Percentiles rank a stretch among this genome's conserved stretches.
Evolutionary conservation across 2,329 filamentous ascomycete species (phyloP).

Genomic region (Colletotrichum australisinense): DNA sequence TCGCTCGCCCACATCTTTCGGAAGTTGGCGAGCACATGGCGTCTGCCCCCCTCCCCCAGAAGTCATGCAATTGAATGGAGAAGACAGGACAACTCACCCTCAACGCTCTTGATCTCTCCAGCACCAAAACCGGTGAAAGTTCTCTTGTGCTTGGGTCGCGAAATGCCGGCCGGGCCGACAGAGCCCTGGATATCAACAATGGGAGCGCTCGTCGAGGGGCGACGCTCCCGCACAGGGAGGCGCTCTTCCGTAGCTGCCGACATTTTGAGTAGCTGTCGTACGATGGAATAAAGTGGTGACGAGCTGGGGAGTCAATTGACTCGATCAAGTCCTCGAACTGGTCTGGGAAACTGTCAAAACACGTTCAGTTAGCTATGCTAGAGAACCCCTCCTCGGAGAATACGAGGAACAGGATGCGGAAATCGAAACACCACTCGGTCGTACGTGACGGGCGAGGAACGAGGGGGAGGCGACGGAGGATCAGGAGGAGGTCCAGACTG

Average conservation of each 20-base stretch:
- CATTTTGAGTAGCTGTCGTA: conserved; percentile 42
- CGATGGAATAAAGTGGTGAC: background rate
- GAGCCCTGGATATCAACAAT: conserved; percentile 88
- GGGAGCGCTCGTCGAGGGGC: conserved; percentile 83
- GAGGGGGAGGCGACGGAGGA: background rate
- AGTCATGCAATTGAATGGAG: conserved; percentile 6
- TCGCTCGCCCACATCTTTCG: background rate
- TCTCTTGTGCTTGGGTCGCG: conserved; percentile 93
- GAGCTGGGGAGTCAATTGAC: conserved; percentile 11
- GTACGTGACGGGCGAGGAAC: background rate
- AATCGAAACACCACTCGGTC: conserved; percentile 17
- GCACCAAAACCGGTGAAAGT: conserved; percentile 96
- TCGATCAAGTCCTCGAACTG: background rate
- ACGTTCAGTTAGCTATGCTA: background rate
- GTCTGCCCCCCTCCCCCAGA: background rate
- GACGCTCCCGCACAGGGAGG: conserved; percentile 76
- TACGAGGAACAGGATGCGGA: background rate
- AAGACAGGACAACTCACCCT: conserved; percentile 68
- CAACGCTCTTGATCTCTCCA: conserved; percentile 91
- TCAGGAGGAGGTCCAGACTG: conserved; percentile 25
- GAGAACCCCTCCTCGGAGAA: background rate
- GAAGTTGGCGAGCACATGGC: conserved; percentile 6
- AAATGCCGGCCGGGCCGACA: conserved; percentile 86
- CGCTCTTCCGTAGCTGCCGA: conserved; percentile 42
- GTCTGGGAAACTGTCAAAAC: background rate